A percentile compares a stretch with the other conserved stretches of the same genome.
phyloP scores from a whole-genome alignment of 352 stramenopile genomes.

The Peronospora belbahrii region DNA sequence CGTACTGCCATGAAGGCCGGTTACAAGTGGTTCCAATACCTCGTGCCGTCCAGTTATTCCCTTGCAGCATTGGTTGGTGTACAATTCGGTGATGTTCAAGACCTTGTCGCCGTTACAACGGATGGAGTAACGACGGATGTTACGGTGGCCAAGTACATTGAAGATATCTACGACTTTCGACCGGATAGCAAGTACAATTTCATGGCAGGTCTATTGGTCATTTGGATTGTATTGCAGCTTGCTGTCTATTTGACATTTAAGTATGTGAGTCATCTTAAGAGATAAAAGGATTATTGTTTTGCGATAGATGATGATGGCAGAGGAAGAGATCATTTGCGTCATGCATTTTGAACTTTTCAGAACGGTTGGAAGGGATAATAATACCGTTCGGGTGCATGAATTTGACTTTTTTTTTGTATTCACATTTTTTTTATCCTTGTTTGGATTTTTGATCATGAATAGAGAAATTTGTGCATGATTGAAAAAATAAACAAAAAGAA shows the following conservation, averaged over 20 bases:
- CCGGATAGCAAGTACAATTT: constrained; percentile 39
- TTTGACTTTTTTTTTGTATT: no score
- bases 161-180: constrained; percentile 46
- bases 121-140: constrained; percentile 7
- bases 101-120: constrained; percentile 14
- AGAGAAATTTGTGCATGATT: no score
- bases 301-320: no score
- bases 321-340: background rate
- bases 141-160: constrained; percentile 31
- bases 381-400: no score
- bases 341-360: no score
- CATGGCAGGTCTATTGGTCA: constrained; percentile 36
- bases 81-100: constrained; percentile 32
- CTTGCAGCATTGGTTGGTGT: constrained; percentile 31
- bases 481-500: no score
- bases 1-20: constrained; percentile 39
- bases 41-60: constrained; percentile 56
- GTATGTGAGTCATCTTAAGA: constrained; percentile 3
- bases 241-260: constrained; percentile 3
- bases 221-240: constrained; percentile 47
- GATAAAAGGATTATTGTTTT: background rate
- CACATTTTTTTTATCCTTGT: no score
- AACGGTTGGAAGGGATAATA: no score
- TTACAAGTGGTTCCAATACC: constrained; percentile 69
- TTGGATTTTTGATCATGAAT: no score